Evolutionary conservation across 129 eudicot species (phyloP).

Genomic region (Silybum marianum): DNA sequence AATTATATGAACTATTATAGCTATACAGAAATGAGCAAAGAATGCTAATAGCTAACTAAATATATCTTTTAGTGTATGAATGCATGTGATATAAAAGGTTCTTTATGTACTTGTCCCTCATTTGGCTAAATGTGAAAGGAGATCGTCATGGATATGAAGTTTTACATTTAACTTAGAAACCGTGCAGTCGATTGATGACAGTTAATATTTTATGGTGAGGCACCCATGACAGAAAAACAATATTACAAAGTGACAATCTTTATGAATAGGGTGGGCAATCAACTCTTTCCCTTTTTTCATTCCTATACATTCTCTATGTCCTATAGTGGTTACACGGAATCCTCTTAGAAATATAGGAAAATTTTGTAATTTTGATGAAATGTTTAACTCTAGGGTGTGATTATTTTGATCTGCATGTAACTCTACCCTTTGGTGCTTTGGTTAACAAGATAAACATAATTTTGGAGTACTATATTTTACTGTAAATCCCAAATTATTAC

Average conservation of each 20-base stretch:
- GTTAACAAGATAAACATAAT: background rate
- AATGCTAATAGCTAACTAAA: constrained; percentile 3
- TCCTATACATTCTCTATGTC: background rate
- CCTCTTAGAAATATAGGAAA: background rate
- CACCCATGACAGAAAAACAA: background rate
- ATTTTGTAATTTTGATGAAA: background rate
- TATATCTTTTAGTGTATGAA: constrained; percentile 14
- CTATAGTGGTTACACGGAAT: constrained; percentile 9
- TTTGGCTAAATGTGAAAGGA: constrained; percentile 6
- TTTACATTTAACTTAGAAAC: background rate
- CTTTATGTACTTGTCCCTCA: constrained; percentile 3
- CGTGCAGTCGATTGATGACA: background rate
- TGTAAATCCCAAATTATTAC: background rate
- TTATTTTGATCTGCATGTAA: background rate
- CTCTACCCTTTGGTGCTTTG: background rate
- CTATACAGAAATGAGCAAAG: background rate
- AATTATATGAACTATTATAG: constrained; percentile 14
- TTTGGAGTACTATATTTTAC: constrained; percentile 6
- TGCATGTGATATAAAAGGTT: constrained; percentile 14
- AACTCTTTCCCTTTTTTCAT: background rate
- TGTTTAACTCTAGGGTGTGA: constrained; percentile 1
- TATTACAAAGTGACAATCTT: background rate
- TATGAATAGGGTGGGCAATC: background rate
- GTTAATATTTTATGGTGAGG: constrained; percentile 6
- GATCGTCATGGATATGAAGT: constrained; percentile 8